A percentile compares a stretch with the other conserved stretches of the same genome.
phyloP scores from a whole-genome alignment of 75 land plant species.

The Chamaecyparis obtusa region DNA sequence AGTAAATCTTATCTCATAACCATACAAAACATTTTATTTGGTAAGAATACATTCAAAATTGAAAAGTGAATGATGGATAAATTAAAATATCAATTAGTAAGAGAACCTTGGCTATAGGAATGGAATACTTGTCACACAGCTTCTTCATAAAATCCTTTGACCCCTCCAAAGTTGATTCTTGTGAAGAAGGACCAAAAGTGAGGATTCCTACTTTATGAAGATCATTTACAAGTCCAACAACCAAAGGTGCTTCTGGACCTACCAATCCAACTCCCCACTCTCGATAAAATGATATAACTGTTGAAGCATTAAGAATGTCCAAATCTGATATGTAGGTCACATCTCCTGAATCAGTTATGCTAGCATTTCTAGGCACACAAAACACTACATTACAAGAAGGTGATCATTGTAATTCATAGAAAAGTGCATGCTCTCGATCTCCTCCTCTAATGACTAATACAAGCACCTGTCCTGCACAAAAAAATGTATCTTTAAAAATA shows the following conservation, averaged over 20 bases:
- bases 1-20: not conserved
- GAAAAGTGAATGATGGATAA: not conserved
- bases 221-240: slow-evolving; percentile 88
- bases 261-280: slow-evolving; percentile 72
- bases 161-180: slow-evolving; percentile 92
- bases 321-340: slow-evolving; percentile 80
- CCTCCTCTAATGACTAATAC: slow-evolving; percentile 91
- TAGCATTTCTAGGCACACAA: slow-evolving; percentile 97
- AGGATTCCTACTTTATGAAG: slow-evolving; percentile 71
- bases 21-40: not conserved
- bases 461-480: slow-evolving; percentile 40
- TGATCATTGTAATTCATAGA: slow-evolving; percentile 76
- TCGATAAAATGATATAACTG: slow-evolving; percentile 73
- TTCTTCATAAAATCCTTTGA: slow-evolving; percentile 95
- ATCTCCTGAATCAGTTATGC: slow-evolving; percentile 81
- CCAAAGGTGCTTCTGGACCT: slow-evolving; percentile 94
- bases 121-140: slow-evolving; percentile 85
- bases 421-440: slow-evolving; percentile 94
- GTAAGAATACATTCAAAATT: too few species aligned
- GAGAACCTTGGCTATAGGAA: slow-evolving; percentile 91
- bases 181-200: slow-evolving; percentile 89
- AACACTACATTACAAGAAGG: slow-evolving; percentile 81
- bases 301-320: slow-evolving; percentile 50
- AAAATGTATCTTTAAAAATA: not conserved
- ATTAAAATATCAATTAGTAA: not conserved